Base-by-base conservation (phyloP, 345 rosid genomes). In the Eucalyptus melliodora region DNA sequence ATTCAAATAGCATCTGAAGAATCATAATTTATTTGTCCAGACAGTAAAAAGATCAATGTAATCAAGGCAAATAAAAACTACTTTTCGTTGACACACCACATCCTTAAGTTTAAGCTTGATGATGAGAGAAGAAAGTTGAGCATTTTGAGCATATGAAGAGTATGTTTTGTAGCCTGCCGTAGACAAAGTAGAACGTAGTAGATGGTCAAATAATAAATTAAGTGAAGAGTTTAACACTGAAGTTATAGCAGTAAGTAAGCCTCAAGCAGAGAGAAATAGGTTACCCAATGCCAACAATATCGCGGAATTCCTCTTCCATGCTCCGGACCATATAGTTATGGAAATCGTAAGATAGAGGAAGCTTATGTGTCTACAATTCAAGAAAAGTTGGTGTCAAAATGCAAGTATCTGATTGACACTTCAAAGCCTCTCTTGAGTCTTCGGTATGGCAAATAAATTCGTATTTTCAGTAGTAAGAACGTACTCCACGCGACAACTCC, bases 251-350 rank as follows among this genome's bases (percentile, higher is more conserved):
- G 23, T 14, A 88, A n/a, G n/a, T 34, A 56, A 26, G 24, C 83
- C 83, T 77, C 47, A 77, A 77, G 53, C 50, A 55, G 55, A 45
- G 47, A 86, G 50, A 86, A n/a, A 31, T 16, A 37, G 37, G 56
- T 65, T 92, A 94, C 97, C 96, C 93, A 82, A 96, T 96, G 89
- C 96, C 97, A 90, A 95, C 96, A 88, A 95, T 92, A 88, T 96
- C 94, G 19, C 95, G 90, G 44, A 95, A 96, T 88, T 95, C 96
- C 86, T 96, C 97, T 88, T 96, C 96, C 96, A 95, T 95, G 94
- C 94, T 96, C 87, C 97, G 94, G 72, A 95, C 92, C 96, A 95
- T 95, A 89, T 92, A 96, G 81, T 90, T 92, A 81, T 93, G 95
- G 91, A 96, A 96, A 91, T 96, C 94, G 31, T 96, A 96, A 21